Evolutionary conservation across 1,284 basidiomycete genomes (phyloP).

Genomic region (Filobasidium uniguttulatum): DNA sequence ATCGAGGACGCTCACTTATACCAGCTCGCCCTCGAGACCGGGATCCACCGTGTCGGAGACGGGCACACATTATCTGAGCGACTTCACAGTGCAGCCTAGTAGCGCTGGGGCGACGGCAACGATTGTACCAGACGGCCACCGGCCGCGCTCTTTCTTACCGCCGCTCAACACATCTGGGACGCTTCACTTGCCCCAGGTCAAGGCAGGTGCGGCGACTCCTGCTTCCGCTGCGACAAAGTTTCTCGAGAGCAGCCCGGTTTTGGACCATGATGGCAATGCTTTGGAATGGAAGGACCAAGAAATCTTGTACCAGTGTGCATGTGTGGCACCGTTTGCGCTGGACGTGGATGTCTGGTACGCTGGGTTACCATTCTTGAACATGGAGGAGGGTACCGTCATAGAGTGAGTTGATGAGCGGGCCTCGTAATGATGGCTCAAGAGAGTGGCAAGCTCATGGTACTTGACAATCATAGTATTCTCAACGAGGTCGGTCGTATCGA

Average conservation of each 20-base stretch:
- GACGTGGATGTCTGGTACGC: slow-evolving; percentile 19
- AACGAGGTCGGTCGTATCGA: slow-evolving; percentile 37
- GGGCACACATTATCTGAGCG: too few species aligned
- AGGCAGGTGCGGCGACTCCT: too few species aligned
- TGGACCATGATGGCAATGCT: slow-evolving; percentile 6
- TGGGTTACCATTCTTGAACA: slow-evolving; percentile 28
- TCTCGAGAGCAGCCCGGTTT: neutral
- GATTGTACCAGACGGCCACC: neutral
- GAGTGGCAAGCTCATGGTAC: neutral
- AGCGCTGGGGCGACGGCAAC: too few species aligned
- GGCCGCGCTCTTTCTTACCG: neutral
- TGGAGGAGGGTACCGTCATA: slow-evolving; percentile 29
- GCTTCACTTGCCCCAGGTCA: neutral
- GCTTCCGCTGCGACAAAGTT: too few species aligned
- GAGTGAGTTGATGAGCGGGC: slow-evolving; percentile 23
- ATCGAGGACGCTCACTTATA: too few species aligned
- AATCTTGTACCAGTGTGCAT: slow-evolving; percentile 32
- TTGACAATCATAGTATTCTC: slow-evolving; percentile 22
- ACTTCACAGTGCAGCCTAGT: too few species aligned
- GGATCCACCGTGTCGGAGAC: too few species aligned
- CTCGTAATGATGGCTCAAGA: neutral
- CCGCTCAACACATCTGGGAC: neutral
- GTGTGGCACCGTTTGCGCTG: slow-evolving; percentile 32
- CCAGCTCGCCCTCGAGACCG: too few species aligned
- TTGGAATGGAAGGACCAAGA: slow-evolving; percentile 22